Base-by-base conservation (phyloP, 768 basidiomycete species). In the Naganishia vaughanmartiniae region DNA sequence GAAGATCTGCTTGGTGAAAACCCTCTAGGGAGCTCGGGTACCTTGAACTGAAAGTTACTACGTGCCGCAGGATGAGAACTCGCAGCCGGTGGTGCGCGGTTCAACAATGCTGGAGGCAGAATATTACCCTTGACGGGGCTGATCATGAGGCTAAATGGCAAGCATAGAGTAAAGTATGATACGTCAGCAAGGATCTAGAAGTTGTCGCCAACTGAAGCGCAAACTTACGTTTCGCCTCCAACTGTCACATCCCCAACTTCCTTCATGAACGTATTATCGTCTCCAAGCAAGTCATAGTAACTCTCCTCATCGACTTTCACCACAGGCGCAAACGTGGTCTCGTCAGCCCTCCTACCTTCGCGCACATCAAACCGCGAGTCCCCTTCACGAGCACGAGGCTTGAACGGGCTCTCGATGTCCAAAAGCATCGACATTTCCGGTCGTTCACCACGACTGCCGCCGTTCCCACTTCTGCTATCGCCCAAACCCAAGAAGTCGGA, bases 201-300 rank as follows among this genome's bases (percentile, higher is more conserved):
- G 34, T 36, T 12, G 4, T n/a, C n/a, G 24, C 39, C 57, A 58
- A 36, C 34, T n/a, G 7, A 24, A 36, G 39, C 26, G 5, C 2
- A 12, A 11, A 63, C 60, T 21, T 34, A 63, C 60, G 36, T 63
- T 26, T 45, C 60, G 14, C 39, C 60, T 63, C 42, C 60, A 30
- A 63, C 28, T 11, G 60, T 63, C 39, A 63, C 60, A 30, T 63
- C 60, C 5, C 42, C 60, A 0, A 63, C 60, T 42, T 63, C 39
- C 57, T 39, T 33, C 60, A 63, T 63, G n/a, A 63, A 63, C 21
- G 60, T 45, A 45, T 63, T 45, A 45, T 63, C 60, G 3, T 15
- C 60, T 6, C 24, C 60, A 63, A 63, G 60, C 39, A 63, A 30
- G 42, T 63, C 60, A 26, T 63, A 63, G 30, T 63, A 63, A 45